These are phyloP conservation scores for Hamigera avellanea DNA, from an alignment of 495 filamentous ascomycete species.

Conservation along the genomic window DNA sequence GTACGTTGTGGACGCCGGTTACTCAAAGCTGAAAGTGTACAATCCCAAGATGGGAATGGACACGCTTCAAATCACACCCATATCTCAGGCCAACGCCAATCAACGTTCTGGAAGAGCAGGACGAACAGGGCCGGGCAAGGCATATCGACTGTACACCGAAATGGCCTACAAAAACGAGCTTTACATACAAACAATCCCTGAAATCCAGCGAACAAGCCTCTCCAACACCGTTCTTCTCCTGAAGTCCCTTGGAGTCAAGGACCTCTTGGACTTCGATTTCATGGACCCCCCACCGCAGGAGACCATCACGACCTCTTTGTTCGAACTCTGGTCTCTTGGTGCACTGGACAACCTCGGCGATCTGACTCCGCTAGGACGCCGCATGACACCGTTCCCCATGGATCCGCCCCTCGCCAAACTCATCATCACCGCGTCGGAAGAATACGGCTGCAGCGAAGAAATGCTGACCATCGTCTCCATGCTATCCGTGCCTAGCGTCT, in stretches of 20 bases:
- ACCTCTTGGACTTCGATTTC: constrained; percentile 95
- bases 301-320: constrained; percentile 92
- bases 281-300: constrained; percentile 99
- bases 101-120: constrained; percentile 92
- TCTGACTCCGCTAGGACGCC: constrained; percentile 72
- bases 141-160: constrained; percentile 90
- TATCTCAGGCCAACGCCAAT: constrained; percentile 90
- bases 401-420: constrained; percentile 90
- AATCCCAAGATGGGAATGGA: constrained; percentile 99
- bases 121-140: constrained; percentile 90
- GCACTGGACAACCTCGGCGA: constrained; percentile 91
- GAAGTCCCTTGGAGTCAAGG: constrained; percentile 89
- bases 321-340: constrained; percentile 95
- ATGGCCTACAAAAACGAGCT: constrained; percentile 92
- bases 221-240: constrained; percentile 89
- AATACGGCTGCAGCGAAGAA: constrained; percentile 92
- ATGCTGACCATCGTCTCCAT: constrained; percentile 98
- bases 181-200: constrained; percentile 95
- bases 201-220: constrained; percentile 94
- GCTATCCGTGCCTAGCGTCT: constrained; percentile 92
- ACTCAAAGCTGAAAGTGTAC: constrained; percentile 96
- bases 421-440: constrained; percentile 70
- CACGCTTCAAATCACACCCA: constrained; percentile 93
- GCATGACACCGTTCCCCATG: constrained; percentile 97
- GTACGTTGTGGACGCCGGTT: constrained; percentile 96